Percentiles rank a stretch among this genome's conserved stretches.
phyloP scores from a whole-genome alignment of 139 green algal genomes.

The Chlorella vulgaris region DNA sequence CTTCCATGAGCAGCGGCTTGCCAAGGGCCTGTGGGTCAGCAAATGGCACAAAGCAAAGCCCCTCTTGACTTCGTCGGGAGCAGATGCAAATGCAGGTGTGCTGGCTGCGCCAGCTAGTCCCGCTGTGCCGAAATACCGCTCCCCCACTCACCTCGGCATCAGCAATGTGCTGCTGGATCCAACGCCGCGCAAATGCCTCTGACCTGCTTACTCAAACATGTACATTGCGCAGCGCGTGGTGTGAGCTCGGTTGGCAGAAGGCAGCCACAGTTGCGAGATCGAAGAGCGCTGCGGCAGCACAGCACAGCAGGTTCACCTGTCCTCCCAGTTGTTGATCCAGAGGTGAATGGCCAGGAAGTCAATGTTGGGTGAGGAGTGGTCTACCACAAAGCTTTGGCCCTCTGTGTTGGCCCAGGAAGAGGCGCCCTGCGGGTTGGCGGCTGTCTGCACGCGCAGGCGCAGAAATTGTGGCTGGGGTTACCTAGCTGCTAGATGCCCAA shows the following conservation, averaged over 20 bases:
- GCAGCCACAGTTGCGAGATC: too few relatives aligned
- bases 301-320: too few relatives aligned
- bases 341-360: slow-evolving; percentile 49
- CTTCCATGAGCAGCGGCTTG: slow-evolving; percentile 56
- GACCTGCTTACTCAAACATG: too few relatives aligned
- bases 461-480: not conserved
- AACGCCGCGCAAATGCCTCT: slow-evolving; percentile 41
- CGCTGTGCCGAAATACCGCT: too few relatives aligned
- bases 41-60: too few relatives aligned
- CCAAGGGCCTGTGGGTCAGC: slow-evolving; percentile 4
- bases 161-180: slow-evolving; percentile 45
- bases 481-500: too few relatives aligned
- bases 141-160: slow-evolving; percentile 19
- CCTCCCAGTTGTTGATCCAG: slow-evolving; percentile 27
- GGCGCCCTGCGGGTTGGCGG: slow-evolving; percentile 31
- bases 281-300: too few relatives aligned
- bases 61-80: too few relatives aligned
- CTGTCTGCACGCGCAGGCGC: not conserved
- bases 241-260: too few relatives aligned
- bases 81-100: not conserved
- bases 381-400: slow-evolving; percentile 51
- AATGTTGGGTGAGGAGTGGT: slow-evolving; percentile 47
- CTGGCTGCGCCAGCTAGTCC: too few relatives aligned
- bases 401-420: slow-evolving; percentile 39
- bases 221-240: too few relatives aligned